Evolutionary conservation across 208 protist genomes (phyloP), one percentile per base, ranked within the genome.

Genomic region (Crithidia sp.): DNA sequence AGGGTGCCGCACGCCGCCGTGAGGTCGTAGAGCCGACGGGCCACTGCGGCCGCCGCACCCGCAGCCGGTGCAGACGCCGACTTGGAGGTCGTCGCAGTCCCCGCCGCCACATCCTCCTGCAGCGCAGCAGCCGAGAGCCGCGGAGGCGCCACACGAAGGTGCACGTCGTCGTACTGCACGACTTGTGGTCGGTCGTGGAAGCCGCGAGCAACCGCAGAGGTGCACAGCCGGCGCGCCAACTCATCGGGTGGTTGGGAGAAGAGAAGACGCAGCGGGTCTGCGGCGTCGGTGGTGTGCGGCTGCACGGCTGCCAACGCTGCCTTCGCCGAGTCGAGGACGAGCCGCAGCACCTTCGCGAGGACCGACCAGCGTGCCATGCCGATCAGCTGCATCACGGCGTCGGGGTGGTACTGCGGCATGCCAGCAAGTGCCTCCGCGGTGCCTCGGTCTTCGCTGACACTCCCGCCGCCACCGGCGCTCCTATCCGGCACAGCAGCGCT

Each of bases 331-430:
- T 67, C 53, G 1, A 77, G 77, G 9, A 93, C 66, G 16, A 65
- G 65, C 19, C 60, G 43, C 53, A 90, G 73, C 44, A 89, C 67
- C 52, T 63, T 74, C 1, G 52, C 61, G 39, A 91, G 69, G 45
- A 86, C 70, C 8, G 59, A 62, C 86, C 88, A 93, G 10, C 75
- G 77, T 40, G 72, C 88, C 78, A 90, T 84, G 14, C 83, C 82
- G 61, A 93, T 86, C 60, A 93, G 84, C 74, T 91, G 86, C 85
- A 93, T 85, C 39, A 93, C 14, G 17, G 74, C 56, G 67, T 91
- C 88, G 5, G 85, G 85, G 60, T 93, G 88, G 71, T 89, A 89
- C 64, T 80, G 79, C 39, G 81, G 64, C 12, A 89, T 55, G 39
- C 45, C 66, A 47, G 56, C 28, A 19, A 54, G 54, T 7, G 7